A percentile compares a stretch with the other conserved stretches of the same genome.
phyloP scores from a whole-genome alignment of 1,139 yeast genomes.

The Pichia cactophila region DNA sequence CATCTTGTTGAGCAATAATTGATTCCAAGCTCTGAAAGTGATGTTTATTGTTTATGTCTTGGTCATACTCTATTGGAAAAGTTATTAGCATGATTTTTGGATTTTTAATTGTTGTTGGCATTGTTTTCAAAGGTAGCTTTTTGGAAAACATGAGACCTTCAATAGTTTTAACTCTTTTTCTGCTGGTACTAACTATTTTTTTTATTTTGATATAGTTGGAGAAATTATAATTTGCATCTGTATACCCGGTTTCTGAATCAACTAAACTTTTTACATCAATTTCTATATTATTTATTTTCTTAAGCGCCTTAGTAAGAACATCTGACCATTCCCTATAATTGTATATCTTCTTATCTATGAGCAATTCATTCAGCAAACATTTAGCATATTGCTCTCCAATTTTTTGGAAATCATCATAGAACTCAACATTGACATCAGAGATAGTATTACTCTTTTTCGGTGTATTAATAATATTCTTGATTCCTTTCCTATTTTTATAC shows the following conservation, averaged over 20 bases:
- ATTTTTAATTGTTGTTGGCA: slow-evolving; percentile 55
- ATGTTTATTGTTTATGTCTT: slow-evolving; percentile 29
- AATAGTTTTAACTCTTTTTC: slow-evolving; percentile 52
- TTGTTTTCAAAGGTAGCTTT: slow-evolving; percentile 69
- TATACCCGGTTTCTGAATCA: background rate
- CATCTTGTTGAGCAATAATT: slow-evolving; percentile 81
- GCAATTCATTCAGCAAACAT: slow-evolving; percentile 52
- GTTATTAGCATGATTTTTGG: slow-evolving; percentile 79
- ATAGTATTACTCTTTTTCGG: slow-evolving; percentile 21
- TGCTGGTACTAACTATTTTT: slow-evolving; percentile 58
- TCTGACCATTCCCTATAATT: slow-evolving; percentile 51
- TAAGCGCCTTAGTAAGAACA: slow-evolving; percentile 40
- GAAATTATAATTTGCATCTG: slow-evolving; percentile 67
- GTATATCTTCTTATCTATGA: slow-evolving; percentile 58
- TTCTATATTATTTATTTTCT: slow-evolving; percentile 39
- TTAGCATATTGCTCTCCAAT: slow-evolving; percentile 35
- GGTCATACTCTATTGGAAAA: slow-evolving; percentile 87
- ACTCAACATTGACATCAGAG: slow-evolving; percentile 22
- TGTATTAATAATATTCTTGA: slow-evolving; percentile 5
- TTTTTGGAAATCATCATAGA: slow-evolving; percentile 26
- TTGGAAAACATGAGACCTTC: slow-evolving; percentile 86
- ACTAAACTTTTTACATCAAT: slow-evolving; percentile 37
- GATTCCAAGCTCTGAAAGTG: slow-evolving; percentile 33
- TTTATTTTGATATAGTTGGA: slow-evolving; percentile 84
- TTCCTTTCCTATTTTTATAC: slow-evolving; percentile 5